These are phyloP conservation scores for Colletotrichum eremochloae DNA, from an alignment of 2,329 filamentous ascomycete genomes.

Conservation along the genomic window DNA sequence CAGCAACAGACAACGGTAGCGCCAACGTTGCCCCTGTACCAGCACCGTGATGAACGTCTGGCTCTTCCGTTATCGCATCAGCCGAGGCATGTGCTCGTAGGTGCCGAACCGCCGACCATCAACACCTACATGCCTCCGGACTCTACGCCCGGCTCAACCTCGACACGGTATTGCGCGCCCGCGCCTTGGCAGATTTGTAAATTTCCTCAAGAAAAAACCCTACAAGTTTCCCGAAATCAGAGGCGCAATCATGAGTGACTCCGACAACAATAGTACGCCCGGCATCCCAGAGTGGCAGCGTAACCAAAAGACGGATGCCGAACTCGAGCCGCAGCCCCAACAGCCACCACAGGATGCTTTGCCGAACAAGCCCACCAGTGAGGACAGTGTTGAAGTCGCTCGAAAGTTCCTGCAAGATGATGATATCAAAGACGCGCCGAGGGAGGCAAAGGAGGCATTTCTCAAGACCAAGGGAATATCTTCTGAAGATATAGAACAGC, in stretches of 20 bases:
- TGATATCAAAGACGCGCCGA: slow-evolving; percentile 75
- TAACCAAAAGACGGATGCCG: slow-evolving; percentile 31
- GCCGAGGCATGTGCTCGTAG: slow-evolving; percentile 43
- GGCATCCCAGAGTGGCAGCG: slow-evolving; percentile 53
- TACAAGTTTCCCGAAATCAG: not conserved
- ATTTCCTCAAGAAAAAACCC: not conserved
- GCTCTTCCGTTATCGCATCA: slow-evolving; percentile 31
- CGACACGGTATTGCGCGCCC: not conserved
- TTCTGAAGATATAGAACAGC: slow-evolving; percentile 74
- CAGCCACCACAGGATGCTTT: slow-evolving; percentile 29
- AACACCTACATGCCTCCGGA: slow-evolving; percentile 5
- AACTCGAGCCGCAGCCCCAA: slow-evolving; percentile 20
- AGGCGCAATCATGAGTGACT: slow-evolving; percentile 49
- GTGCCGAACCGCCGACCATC: slow-evolving; percentile 33
- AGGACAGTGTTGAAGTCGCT: slow-evolving; percentile 71
- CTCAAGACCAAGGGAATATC: slow-evolving; percentile 81
- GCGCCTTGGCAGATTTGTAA: not conserved
- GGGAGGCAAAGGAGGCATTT: slow-evolving; percentile 81
- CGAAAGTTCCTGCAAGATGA: slow-evolving; percentile 82
- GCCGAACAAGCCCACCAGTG: slow-evolving; percentile 35
- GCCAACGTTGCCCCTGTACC: not conserved
- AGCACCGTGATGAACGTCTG: slow-evolving; percentile 20
- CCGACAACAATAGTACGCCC: slow-evolving; percentile 46
- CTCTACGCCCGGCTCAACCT: not conserved
- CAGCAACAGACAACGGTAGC: not conserved